These are phyloP conservation scores for Mycena metata DNA, from an alignment of 768 basidiomycete genomes.

Conservation along the genomic window DNA sequence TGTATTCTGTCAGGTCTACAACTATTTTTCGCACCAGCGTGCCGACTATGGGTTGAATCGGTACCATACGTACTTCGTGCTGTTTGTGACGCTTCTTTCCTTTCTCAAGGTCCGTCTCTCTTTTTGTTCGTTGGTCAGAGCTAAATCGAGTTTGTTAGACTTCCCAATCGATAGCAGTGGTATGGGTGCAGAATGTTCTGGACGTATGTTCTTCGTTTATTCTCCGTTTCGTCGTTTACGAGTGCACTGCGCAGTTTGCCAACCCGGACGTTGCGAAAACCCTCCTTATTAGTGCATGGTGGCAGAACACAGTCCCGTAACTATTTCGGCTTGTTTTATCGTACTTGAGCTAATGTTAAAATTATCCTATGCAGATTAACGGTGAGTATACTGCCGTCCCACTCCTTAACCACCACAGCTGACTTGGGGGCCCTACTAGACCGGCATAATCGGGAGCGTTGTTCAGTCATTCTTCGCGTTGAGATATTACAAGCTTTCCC, in stretches of 20 bases:
- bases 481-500: slow-evolving; percentile 13
- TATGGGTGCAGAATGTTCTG: slow-evolving; percentile 24
- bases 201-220: neutral
- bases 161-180: slow-evolving; percentile 15
- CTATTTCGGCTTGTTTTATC: no score
- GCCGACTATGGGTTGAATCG: neutral
- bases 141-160: slow-evolving; percentile 1
- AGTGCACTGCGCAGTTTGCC: neutral
- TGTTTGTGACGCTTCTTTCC: slow-evolving; percentile 14
- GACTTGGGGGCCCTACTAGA: neutral
- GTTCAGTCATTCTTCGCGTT: slow-evolving; percentile 23
- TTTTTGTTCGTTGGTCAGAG: neutral
- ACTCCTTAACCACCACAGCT: neutral
- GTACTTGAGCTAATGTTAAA: no score
- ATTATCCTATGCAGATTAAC: neutral
- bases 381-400: neutral
- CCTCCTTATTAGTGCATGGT: slow-evolving; percentile 17
- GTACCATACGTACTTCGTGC: slow-evolving; percentile 15
- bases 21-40: neutral
- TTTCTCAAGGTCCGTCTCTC: neutral
- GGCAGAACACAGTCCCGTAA: slow-evolving; percentile 10
- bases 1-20: slow-evolving; percentile 17
- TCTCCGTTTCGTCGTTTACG: neutral
- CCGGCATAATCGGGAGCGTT: slow-evolving; percentile 6
- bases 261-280: slow-evolving; percentile 10